Conservation (phyloP, 345 rosid genomes). For the Sisymbrium irio region DNA sequence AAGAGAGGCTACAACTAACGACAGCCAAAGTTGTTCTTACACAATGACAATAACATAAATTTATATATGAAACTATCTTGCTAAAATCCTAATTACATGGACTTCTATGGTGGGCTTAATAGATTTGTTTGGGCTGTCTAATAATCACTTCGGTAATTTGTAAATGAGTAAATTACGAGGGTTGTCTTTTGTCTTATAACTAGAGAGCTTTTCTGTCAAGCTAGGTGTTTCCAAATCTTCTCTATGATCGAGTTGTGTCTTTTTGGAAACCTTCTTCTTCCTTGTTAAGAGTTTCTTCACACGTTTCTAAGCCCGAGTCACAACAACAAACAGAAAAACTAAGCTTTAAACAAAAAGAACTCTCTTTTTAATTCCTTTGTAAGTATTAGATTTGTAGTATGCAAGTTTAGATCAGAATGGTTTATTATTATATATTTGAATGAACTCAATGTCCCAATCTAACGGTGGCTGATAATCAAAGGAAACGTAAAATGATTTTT, state of each 20-base stretch:
- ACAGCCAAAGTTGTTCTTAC: too few species aligned
- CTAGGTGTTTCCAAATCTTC: neutral
- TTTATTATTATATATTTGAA: neutral
- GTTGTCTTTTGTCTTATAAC: neutral
- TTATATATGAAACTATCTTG: too few species aligned
- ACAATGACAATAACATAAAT: too few species aligned
- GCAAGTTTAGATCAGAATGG: neutral
- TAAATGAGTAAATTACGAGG: neutral
- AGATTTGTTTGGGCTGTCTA: too few species aligned
- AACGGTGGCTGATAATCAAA: neutral
- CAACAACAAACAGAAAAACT: too few species aligned
- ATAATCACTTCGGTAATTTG: neutral
- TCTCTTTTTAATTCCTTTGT: neutral
- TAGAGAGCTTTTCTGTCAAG: neutral
- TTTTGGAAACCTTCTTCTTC: neutral
- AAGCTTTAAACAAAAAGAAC: too few species aligned
- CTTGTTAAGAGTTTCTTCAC: neutral
- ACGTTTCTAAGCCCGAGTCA: neutral
- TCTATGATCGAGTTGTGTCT: neutral
- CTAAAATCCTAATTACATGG: too few species aligned
- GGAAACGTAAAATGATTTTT: neutral
- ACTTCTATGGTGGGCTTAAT: too few species aligned
- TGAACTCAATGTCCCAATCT: neutral
- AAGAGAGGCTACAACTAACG: too few species aligned
- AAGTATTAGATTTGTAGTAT: neutral